These are phyloP conservation scores for Myxozyma sirexii DNA, from an alignment of 805 yeast species.

Conservation along the genomic window DNA sequence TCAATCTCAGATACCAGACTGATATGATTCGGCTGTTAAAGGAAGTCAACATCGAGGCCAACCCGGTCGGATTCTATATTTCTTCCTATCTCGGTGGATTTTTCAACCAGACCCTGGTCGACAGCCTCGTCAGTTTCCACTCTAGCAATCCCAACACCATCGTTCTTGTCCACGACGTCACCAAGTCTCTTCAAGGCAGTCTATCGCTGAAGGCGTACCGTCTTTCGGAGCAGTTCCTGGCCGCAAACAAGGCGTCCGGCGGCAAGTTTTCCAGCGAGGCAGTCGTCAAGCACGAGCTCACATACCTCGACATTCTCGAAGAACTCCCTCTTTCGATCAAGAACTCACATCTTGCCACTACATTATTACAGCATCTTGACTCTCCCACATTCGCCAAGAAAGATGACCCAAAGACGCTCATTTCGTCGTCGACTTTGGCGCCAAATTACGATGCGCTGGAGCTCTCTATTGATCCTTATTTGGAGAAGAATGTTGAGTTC, in stretches of 20 bases:
- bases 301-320: constrained; percentile 66
- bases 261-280: constrained; percentile 69
- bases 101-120: constrained; percentile 62
- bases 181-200: constrained; percentile 60
- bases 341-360: constrained; percentile 67
- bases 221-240: constrained; percentile 63
- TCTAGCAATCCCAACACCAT: constrained; percentile 54
- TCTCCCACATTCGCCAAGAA: constrained; percentile 23
- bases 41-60: constrained; percentile 65
- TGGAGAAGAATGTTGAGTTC: constrained; percentile 57
- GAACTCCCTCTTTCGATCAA: constrained; percentile 69
- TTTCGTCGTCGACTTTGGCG: constrained; percentile 30
- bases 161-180: constrained; percentile 57
- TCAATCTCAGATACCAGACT: constrained; percentile 68
- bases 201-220: constrained; percentile 70
- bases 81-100: constrained; percentile 69
- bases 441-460: constrained; percentile 46
- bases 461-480: constrained; percentile 48
- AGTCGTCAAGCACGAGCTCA: constrained; percentile 60
- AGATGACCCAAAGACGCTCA: constrained; percentile 23
- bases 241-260: constrained; percentile 48
- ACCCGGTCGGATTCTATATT: constrained; percentile 81
- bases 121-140: constrained; percentile 69
- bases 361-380: constrained; percentile 48
- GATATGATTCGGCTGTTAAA: constrained; percentile 65